A percentile compares a stretch with the other conserved stretches of the same genome.
Conservation (phyloP, 768 basidiomycete species). For the Lyophyllum semitale region DNA sequence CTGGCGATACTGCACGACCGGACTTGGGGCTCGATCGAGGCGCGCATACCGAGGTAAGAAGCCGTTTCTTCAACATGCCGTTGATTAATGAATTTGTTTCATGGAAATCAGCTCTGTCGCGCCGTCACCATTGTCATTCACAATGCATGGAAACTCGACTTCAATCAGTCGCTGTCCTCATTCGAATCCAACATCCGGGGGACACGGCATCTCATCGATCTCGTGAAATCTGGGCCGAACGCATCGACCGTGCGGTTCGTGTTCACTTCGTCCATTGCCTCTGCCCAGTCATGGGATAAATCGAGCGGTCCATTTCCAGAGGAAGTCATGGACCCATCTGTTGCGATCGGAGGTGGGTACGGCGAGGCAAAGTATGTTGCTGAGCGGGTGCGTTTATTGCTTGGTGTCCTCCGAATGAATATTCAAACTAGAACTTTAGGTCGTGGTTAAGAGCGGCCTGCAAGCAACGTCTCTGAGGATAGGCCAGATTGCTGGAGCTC, state of each 20-base stretch:
- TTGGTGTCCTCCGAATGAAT: conserved; percentile 11
- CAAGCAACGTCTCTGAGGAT: conserved; percentile 31
- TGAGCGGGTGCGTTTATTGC: conserved; percentile 31
- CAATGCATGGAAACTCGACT: conserved; percentile 41
- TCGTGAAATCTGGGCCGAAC: conserved; percentile 28
- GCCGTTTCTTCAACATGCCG: not conserved
- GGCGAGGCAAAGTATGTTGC: conserved; percentile 45
- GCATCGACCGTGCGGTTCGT: conserved; percentile 28
- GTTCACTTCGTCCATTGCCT: conserved; percentile 42
- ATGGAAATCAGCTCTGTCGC: conserved; percentile 24
- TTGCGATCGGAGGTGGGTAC: conserved; percentile 42
- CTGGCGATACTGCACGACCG: conserved; percentile 29
- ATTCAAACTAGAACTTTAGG: conserved; percentile 12
- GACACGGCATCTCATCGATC: conserved; percentile 47
- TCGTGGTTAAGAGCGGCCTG: conserved; percentile 28
- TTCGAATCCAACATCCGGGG: conserved; percentile 51
- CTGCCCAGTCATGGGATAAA: conserved; percentile 30
- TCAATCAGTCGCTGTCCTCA: conserved; percentile 48
- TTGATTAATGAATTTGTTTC: too few relatives aligned
- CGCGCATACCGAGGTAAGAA: conserved; percentile 21
- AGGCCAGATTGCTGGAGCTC: conserved; percentile 34
- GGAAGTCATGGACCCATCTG: conserved; percentile 29
- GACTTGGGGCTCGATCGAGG: conserved; percentile 29
- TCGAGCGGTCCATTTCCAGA: conserved; percentile 33
- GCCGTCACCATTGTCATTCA: conserved; percentile 39